A percentile compares a stretch with the other conserved stretches of the same genome.
phyloP scores from a whole-genome alignment of 768 basidiomycete species.

The Goffeauzyma gilvescens region DNA sequence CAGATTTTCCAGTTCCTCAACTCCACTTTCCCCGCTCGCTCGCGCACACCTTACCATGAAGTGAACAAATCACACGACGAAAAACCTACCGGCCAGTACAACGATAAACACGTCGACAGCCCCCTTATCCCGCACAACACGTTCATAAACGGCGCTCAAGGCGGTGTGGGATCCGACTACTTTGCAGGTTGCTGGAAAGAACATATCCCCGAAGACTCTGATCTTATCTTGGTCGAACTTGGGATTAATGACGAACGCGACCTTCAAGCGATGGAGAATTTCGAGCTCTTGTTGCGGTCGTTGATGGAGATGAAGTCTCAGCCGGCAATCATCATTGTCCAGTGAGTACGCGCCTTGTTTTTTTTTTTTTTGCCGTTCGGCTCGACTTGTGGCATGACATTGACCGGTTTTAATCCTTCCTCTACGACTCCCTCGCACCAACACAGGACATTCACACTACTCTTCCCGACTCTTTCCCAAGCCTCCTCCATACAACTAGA shows the following conservation, averaged over 20 bases:
- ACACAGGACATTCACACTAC: slow-evolving; percentile 24
- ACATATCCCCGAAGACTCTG: slow-evolving; percentile 27
- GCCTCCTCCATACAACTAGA: slow-evolving; percentile 23
- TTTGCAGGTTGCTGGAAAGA: slow-evolving; percentile 28
- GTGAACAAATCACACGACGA: too few relatives aligned
- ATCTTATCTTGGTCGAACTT: slow-evolving; percentile 27
- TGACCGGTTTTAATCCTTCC: too few relatives aligned
- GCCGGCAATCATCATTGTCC: slow-evolving; percentile 23
- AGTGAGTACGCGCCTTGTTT: slow-evolving; percentile 21
- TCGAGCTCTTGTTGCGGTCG: slow-evolving; percentile 21
- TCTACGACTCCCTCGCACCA: too few relatives aligned
- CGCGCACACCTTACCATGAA: too few relatives aligned
- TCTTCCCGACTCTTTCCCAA: slow-evolving; percentile 20
- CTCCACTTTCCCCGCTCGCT: slow-evolving; percentile 18
- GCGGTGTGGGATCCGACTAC: slow-evolving; percentile 24
- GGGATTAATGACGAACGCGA: slow-evolving; percentile 13
- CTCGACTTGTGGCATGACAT: too few relatives aligned
- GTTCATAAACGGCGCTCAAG: slow-evolving; percentile 26
- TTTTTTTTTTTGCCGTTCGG: too few relatives aligned
- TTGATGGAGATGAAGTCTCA: slow-evolving; percentile 20
- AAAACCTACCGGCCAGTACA: too few relatives aligned
- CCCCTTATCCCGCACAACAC: too few relatives aligned
- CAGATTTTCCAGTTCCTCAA: slow-evolving; percentile 27
- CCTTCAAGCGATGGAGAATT: slow-evolving; percentile 11
- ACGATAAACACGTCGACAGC: not conserved